A percentile compares a stretch with the other conserved stretches of the same genome.
These are phyloP conservation scores for Cytospora paraplurivora DNA, from an alignment of 2,329 filamentous ascomycete genomes.

Conservation along the genomic window DNA sequence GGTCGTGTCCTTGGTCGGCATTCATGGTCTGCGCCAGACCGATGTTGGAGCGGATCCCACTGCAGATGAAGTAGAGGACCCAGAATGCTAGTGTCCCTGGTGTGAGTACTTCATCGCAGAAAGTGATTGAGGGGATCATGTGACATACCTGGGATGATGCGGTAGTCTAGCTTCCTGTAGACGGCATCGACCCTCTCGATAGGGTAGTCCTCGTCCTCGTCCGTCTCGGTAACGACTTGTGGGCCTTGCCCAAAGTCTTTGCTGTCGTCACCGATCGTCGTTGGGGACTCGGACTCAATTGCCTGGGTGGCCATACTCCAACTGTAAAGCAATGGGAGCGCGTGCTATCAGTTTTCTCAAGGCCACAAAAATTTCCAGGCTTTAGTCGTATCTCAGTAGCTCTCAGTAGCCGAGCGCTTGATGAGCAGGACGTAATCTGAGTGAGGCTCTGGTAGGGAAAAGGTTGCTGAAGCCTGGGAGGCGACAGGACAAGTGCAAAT, in stretches of 20 bases:
- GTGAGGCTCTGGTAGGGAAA: too few relatives aligned
- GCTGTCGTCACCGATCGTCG: slow-evolving; percentile 34
- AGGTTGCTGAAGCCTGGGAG: too few relatives aligned
- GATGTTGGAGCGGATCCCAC: slow-evolving; percentile 88
- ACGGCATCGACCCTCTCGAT: slow-evolving; percentile 56
- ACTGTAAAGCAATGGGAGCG: slow-evolving; percentile 54
- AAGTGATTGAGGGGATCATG: background rate
- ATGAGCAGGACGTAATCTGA: too few relatives aligned
- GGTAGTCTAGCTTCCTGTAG: slow-evolving; percentile 59
- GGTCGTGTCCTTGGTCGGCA: slow-evolving; percentile 66
- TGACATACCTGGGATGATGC: slow-evolving; percentile 59
- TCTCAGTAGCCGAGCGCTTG: background rate
- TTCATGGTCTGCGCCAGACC: slow-evolving; percentile 97
- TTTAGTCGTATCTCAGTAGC: background rate
- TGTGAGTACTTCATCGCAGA: background rate
- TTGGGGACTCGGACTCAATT: slow-evolving; percentile 33
- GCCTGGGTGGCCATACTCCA: slow-evolving; percentile 48
- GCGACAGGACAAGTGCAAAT: too few relatives aligned
- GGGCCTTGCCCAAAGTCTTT: slow-evolving; percentile 13
- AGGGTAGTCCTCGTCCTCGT: slow-evolving; percentile 49
- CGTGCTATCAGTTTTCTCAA: slow-evolving; percentile 52
- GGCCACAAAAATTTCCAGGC: slow-evolving; percentile 18
- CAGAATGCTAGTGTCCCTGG: slow-evolving; percentile 68
- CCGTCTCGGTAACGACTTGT: slow-evolving; percentile 17
- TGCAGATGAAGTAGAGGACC: slow-evolving; percentile 89